phyloP scores from a whole-genome alignment of 345 rosid genomes.

The Conringia planisiliqua region DNA sequence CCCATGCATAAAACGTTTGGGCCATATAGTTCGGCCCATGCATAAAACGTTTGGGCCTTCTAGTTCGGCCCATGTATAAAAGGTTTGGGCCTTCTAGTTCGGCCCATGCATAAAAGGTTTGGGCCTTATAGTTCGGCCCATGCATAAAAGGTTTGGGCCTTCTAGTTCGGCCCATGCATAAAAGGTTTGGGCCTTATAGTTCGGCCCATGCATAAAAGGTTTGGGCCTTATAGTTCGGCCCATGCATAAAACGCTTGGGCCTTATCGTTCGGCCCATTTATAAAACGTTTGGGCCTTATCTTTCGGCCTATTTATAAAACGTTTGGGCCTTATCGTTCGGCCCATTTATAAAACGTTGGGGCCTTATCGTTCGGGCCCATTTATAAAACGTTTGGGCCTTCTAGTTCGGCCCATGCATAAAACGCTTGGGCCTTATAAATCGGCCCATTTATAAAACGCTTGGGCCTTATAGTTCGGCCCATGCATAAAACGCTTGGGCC shows the following conservation, averaged over 20 bases:
- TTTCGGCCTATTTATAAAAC: background rate
- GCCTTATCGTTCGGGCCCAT: background rate
- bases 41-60: background rate
- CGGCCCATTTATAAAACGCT: background rate
- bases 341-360: background rate
- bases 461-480: background rate
- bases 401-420: background rate
- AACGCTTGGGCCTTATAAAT: background rate
- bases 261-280: background rate
- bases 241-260: background rate
- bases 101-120: background rate
- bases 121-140: background rate
- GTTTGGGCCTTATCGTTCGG: background rate
- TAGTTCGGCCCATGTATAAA: background rate
- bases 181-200: background rate
- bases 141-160: background rate
- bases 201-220: background rate
- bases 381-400: background rate
- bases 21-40: background rate
- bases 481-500: background rate
- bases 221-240: background rate
- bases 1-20: background rate
- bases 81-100: background rate
- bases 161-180: background rate
- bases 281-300: background rate